These are phyloP conservation scores for Stephanocyclus meneghinianus DNA, from an alignment of 352 stramenopile genomes.

Conservation along the genomic window DNA sequence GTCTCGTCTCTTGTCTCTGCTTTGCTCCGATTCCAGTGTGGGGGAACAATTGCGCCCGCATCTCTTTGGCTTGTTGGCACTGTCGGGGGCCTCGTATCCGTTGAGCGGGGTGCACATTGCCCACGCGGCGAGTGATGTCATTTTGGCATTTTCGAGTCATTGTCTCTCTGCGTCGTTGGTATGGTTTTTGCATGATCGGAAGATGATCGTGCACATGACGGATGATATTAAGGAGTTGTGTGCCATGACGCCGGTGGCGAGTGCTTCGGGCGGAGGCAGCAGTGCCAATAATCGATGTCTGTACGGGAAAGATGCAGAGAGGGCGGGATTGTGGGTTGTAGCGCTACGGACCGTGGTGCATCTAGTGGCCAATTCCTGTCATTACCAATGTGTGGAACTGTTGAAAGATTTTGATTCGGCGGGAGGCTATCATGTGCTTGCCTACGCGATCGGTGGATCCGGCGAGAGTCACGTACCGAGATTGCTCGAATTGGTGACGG, in stretches of 20 bases:
- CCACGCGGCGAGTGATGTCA: slow-evolving; percentile 70
- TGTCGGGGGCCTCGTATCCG: slow-evolving; percentile 77
- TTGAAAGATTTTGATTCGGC: slow-evolving; percentile 81
- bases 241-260: slow-evolving; percentile 49
- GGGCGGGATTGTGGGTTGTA: slow-evolving; percentile 75
- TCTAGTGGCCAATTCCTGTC: slow-evolving; percentile 72
- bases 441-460: slow-evolving; percentile 69
- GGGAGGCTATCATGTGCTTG: slow-evolving; percentile 77
- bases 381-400: slow-evolving; percentile 72
- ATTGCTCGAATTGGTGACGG: slow-evolving; percentile 74
- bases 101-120: slow-evolving; percentile 72
- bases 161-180: slow-evolving; percentile 75
- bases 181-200: slow-evolving; percentile 82
- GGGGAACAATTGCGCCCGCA: slow-evolving; percentile 80
- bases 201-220: slow-evolving; percentile 85
- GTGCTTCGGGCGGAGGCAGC: neutral
- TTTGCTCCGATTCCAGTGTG: slow-evolving; percentile 73
- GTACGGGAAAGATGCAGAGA: slow-evolving; percentile 72
- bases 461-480: slow-evolving; percentile 64
- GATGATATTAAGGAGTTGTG: slow-evolving; percentile 84
- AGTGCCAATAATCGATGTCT: slow-evolving; percentile 53
- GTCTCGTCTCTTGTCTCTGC: slow-evolving; percentile 59
- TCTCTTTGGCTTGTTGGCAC: slow-evolving; percentile 79
- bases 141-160: slow-evolving; percentile 68
- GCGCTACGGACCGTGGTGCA: slow-evolving; percentile 75